Evolutionary conservation across 2,329 filamentous ascomycete genomes (phyloP).

Genomic region (Xylariaceae sp.): DNA sequence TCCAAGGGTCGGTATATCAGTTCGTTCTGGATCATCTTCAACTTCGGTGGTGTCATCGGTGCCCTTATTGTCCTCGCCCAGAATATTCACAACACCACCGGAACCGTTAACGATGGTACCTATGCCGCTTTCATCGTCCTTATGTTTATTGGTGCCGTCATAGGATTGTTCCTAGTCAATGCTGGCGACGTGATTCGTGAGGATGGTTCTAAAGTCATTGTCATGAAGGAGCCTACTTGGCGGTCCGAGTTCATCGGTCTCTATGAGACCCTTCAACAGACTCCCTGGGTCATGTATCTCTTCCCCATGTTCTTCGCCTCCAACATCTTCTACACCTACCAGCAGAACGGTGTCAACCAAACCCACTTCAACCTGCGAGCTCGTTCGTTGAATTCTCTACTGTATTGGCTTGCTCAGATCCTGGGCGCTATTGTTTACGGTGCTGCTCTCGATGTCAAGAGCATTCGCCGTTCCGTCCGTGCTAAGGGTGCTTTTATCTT

Average conservation of each 20-base stretch:
- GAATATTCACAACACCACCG: constrained; percentile 57
- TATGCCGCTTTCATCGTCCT: constrained; percentile 73
- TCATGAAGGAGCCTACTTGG: constrained; percentile 76
- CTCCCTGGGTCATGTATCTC: constrained; percentile 64
- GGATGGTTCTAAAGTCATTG: constrained; percentile 67
- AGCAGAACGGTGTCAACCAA: constrained; percentile 68
- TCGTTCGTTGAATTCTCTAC: constrained; percentile 63
- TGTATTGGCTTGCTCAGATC: constrained; percentile 72
- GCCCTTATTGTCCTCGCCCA: constrained; percentile 69
- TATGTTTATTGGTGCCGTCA: constrained; percentile 60
- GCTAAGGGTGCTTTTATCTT: constrained; percentile 57
- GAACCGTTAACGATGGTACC: constrained; percentile 60
- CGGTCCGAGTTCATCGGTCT: constrained; percentile 66
- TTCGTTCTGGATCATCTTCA: constrained; percentile 94
- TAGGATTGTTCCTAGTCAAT: constrained; percentile 60
- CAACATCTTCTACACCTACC: constrained; percentile 79
- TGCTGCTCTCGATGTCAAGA: constrained; percentile 55
- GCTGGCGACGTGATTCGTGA: constrained; percentile 61
- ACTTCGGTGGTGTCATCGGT: constrained; percentile 84
- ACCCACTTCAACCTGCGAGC: constrained; percentile 68
- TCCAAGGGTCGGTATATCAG: constrained; percentile 86
- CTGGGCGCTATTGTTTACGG: constrained; percentile 65
- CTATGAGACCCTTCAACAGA: constrained; percentile 57
- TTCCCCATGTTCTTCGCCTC: constrained; percentile 78
- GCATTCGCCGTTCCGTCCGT: constrained; percentile 55